Percentiles rank a stretch among this genome's conserved stretches.
Conservation (phyloP, 2,329 filamentous ascomycete species). For the Chrysoporthe austroafricana region DNA sequence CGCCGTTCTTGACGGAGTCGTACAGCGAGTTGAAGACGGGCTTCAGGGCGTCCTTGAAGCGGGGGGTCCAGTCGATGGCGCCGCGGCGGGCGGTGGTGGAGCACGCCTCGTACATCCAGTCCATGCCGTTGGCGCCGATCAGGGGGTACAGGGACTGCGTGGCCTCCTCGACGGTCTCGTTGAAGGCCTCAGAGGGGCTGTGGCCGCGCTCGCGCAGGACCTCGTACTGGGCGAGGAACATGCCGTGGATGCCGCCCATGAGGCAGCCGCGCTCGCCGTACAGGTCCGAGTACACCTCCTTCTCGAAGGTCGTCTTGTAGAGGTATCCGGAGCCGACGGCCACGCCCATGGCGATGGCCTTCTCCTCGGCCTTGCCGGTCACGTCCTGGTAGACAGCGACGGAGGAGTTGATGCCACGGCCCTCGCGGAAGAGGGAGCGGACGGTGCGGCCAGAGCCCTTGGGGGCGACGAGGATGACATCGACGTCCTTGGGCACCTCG, state of each 20-base stretch:
- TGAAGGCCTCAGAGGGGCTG: constrained; percentile 98
- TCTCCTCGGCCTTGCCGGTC: constrained; percentile 97
- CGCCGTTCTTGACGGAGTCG: constrained; percentile 86
- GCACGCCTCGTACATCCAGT: constrained; percentile 99
- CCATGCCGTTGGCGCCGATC: constrained; percentile 97
- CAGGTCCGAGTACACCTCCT: constrained; percentile 99
- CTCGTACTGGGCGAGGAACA: constrained; percentile 99
- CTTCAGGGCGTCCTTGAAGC: constrained; percentile 98
- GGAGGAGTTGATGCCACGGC: constrained; percentile 99
- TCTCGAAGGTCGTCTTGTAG: constrained; percentile 99
- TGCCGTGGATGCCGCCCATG: constrained; percentile 99
- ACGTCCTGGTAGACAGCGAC: constrained; percentile 98
- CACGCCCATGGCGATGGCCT: constrained; percentile 94
- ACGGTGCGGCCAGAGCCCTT: constrained; percentile 99
- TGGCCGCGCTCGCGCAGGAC: constrained; percentile 98
- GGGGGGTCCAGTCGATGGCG: constrained; percentile 97
- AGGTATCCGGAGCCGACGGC: constrained; percentile 98
- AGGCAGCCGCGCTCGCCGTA: constrained; percentile 99
- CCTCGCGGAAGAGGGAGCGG: constrained; percentile 97
- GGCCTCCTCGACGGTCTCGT: constrained; percentile 99
- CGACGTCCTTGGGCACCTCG: constrained; percentile 91
- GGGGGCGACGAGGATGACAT: constrained; percentile 98
- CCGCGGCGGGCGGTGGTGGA: constrained; percentile 97
- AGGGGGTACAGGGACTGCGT: constrained; percentile 97
- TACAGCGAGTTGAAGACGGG: constrained; percentile 98